Evolutionary conservation across 352 stramenopile genomes (phyloP), one percentile per base, ranked within the genome.

Genomic region (Elongisporangium anandrum): DNA sequence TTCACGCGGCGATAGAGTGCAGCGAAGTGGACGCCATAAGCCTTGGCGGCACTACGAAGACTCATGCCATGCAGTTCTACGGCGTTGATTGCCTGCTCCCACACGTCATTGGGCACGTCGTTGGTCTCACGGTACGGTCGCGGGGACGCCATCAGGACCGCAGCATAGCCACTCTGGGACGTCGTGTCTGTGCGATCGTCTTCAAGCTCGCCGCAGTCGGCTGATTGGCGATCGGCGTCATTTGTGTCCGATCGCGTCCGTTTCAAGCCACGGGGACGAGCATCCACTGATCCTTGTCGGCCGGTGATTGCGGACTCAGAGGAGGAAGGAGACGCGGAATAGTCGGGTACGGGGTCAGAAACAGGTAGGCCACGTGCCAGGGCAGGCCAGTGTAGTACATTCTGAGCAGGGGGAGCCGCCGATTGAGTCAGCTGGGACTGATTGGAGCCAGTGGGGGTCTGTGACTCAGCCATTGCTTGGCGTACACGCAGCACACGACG

Each of bases 61-160:
- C 81, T 90, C 81, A 88, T 87, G 15, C 78, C 78, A 52, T 87
- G 70, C 34, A 85, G 77, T 34, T 79, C 75, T 12, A 90, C 78
- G 54, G 80, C 81, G 52, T 85, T 75, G 63, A 88, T 87, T 29
- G 81, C 81, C 4, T 77, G 72, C 56, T 87, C 73, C 77, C 78
- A 90, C 20, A 81, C 80, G 49, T 87, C 79, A 9, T 73, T 60
- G 0, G 81, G 69, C 19, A 90, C 81, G 3, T 69, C 65, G 57
- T 85, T 81, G 66, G 75, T 89, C 48, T 88, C 69, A 0, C 66
- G 67, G 52, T 77, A 89, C 4, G 29, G 29, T 8, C 29, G 29
- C 29, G 29, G 29, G 1, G 29, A 41, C 5, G 13, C 29, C 5
- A 8, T 13, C 5, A 15, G 9, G 5, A 8, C 5, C 29, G 29